Percentiles rank a stretch among this genome's conserved stretches.
Evolutionary conservation across 306 rosid genomes (phyloP).

Genomic region (Acacia acuminata): DNA sequence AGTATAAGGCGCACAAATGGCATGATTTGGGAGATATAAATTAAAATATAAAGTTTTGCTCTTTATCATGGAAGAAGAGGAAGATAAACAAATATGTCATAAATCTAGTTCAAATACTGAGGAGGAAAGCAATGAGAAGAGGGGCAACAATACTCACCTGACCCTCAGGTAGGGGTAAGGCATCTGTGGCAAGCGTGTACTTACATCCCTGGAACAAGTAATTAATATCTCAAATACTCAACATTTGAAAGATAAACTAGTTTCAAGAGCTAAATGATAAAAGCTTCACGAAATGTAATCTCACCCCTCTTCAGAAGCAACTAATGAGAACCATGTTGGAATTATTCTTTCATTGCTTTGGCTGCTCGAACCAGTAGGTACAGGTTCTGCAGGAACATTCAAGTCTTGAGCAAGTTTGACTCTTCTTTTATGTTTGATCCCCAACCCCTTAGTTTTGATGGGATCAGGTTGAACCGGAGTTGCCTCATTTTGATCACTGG

Average conservation of each 20-base stretch:
- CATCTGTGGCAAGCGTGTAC: constrained; percentile 57
- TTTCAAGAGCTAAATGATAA: constrained; percentile 13
- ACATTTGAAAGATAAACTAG: not conserved
- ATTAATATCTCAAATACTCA: constrained; percentile 30
- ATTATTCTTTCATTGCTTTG: constrained; percentile 12
- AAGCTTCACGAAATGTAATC: constrained; percentile 22
- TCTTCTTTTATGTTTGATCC: constrained; percentile 24
- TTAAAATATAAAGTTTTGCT: not conserved
- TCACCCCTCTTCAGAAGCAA: constrained; percentile 61
- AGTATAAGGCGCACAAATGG: not conserved
- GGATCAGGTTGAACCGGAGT: constrained; percentile 28
- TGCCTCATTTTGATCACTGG: constrained; percentile 18
- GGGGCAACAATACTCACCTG: constrained; percentile 48
- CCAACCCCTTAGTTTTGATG: constrained; percentile 19
- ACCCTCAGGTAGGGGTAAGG: constrained; percentile 54
- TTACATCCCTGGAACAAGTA: constrained; percentile 43
- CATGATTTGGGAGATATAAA: too few species aligned
- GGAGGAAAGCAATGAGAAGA: constrained; percentile 1
- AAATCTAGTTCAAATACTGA: constrained; percentile 1
- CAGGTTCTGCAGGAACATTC: constrained; percentile 40
- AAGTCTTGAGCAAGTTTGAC: constrained; percentile 28
- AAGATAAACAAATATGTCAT: constrained; percentile 17
- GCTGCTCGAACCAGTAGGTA: constrained; percentile 17
- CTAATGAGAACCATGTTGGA: constrained; percentile 64
- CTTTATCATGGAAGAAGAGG: not conserved